Evolutionary conservation across 2,329 filamentous ascomycete species (phyloP).

Genomic region (Plenodomus lindquistii): DNA sequence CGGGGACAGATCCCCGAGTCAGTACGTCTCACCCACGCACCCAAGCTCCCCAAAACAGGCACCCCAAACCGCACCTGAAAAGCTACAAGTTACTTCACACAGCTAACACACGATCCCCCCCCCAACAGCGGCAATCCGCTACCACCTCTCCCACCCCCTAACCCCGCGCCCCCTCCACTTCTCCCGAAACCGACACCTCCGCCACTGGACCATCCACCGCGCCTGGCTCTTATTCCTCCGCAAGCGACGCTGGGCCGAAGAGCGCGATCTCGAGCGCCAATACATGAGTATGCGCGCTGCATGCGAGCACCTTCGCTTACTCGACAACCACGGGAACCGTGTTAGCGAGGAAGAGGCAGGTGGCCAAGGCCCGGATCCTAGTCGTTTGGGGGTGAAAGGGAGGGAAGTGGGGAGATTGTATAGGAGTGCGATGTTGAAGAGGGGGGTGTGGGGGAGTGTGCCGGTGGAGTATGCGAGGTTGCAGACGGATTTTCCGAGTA

Average conservation of each 20-base stretch:
- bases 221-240: slow-evolving; percentile 84
- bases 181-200: slow-evolving; percentile 81
- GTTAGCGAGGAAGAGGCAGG: slow-evolving; percentile 54
- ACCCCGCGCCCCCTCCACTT: slow-evolving; percentile 82
- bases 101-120: slow-evolving; percentile 1
- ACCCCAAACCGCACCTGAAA: background rate
- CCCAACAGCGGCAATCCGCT: slow-evolving; percentile 66
- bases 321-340: slow-evolving; percentile 49
- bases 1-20: slow-evolving; percentile 36
- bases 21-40: slow-evolving; percentile 25
- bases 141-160: slow-evolving; percentile 69
- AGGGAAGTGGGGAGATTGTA: slow-evolving; percentile 75
- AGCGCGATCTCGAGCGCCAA: slow-evolving; percentile 74
- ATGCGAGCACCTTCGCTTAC: slow-evolving; percentile 76
- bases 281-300: slow-evolving; percentile 83
- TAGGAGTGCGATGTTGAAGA: slow-evolving; percentile 88
- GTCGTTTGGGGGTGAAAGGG: slow-evolving; percentile 29
- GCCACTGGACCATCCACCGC: slow-evolving; percentile 99
- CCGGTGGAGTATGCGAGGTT: slow-evolving; percentile 89
- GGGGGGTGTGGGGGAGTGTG: slow-evolving; percentile 78
- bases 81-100: background rate
- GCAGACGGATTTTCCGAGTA: slow-evolving; percentile 80
- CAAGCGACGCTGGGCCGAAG: slow-evolving; percentile 65
- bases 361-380: slow-evolving; percentile 55
- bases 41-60: background rate